Evolutionary conservation across 441 rosid species (phyloP), one percentile per base, ranked within the genome.

Genomic region (Populus hybrid): DNA sequence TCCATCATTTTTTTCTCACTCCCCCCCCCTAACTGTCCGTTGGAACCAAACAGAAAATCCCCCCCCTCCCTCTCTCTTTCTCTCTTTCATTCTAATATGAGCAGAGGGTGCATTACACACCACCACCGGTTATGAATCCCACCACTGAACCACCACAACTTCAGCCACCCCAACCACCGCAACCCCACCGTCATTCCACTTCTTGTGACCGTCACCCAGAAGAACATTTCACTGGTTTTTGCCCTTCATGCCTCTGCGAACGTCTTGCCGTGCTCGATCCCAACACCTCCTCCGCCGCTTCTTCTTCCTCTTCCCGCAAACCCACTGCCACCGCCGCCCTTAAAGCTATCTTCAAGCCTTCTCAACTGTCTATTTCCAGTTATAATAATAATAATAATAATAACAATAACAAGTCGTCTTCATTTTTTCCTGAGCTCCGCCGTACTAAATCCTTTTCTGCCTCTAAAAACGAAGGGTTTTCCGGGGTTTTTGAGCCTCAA

Each of bases 161-260:
- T 74, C 93, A 86, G 73, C 92, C 93, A 18, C 95, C 91, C n/a
- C 95, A 88, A 67, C 97, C 91, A 1, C 95, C 93, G 9, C 99
- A 88, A 87, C 93, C 95, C 32, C 94, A 92, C 86, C 97, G 97
- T 42, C 93, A 85, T 36, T 88, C 98, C 8, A 93, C 97, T 73
- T 96, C 98, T 74, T 97, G 99, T 64, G 92, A 89, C 75, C 91
- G 99, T 68, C 99, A 95, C 69, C 99, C 99, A 0, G 94, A 93
- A 36, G 97, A 92, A 82, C 80, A 86, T 1, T 95, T 91, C 86
- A 92, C 98, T 68, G 94, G 98, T 40, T 97, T 97, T 77, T 97
- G 99, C 81, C 99, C 99, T 61, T 87, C 91, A 79, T 97, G 99
- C 87, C 98, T 97, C 87, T 97, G 95, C 89, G 99, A 97, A 80